Evolutionary conservation across 2,329 filamentous ascomycete species (phyloP).

Genomic region (Colletotrichum lindemuthianum): DNA sequence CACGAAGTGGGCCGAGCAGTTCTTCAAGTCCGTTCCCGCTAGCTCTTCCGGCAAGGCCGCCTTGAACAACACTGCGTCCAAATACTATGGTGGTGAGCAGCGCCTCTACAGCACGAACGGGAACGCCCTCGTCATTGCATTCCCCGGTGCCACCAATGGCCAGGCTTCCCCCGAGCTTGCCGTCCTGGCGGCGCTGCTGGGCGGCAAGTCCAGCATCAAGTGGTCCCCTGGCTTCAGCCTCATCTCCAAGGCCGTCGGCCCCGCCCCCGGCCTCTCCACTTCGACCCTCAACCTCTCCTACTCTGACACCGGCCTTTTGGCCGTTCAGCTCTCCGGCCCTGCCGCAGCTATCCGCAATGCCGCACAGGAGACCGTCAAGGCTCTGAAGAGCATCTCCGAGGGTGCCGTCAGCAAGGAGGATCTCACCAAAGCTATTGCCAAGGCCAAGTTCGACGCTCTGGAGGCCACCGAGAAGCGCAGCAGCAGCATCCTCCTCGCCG

Average conservation of each 20-base stretch:
- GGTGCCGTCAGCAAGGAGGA: slow-evolving; percentile 84
- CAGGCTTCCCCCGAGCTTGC: slow-evolving; percentile 90
- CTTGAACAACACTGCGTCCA: slow-evolving; percentile 72
- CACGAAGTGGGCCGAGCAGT: slow-evolving; percentile 90
- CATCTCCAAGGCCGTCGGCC: slow-evolving; percentile 80
- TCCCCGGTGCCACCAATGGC: slow-evolving; percentile 86
- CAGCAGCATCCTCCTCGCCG: slow-evolving; percentile 83
- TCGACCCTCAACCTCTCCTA: slow-evolving; percentile 84
- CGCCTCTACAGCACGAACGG: slow-evolving; percentile 80
- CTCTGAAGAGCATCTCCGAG: slow-evolving; percentile 81
- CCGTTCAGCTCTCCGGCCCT: slow-evolving; percentile 81
- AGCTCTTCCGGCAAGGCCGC: slow-evolving; percentile 61
- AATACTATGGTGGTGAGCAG: slow-evolving; percentile 96
- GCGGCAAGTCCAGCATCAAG: slow-evolving; percentile 91
- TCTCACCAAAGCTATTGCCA: slow-evolving; percentile 88
- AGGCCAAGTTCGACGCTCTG: slow-evolving; percentile 92
- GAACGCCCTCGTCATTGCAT: slow-evolving; percentile 89
- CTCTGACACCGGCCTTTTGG: slow-evolving; percentile 92
- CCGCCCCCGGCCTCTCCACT: slow-evolving; percentile 72
- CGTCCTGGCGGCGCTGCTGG: slow-evolving; percentile 88
- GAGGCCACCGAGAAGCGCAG: slow-evolving; percentile 82
- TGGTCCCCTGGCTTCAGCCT: slow-evolving; percentile 95
- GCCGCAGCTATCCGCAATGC: slow-evolving; percentile 78
- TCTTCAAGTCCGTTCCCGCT: slow-evolving; percentile 80
- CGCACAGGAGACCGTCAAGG: slow-evolving; percentile 80